phyloP scores from a whole-genome alignment of 345 rosid genomes.

The Pistacia integerrima region DNA sequence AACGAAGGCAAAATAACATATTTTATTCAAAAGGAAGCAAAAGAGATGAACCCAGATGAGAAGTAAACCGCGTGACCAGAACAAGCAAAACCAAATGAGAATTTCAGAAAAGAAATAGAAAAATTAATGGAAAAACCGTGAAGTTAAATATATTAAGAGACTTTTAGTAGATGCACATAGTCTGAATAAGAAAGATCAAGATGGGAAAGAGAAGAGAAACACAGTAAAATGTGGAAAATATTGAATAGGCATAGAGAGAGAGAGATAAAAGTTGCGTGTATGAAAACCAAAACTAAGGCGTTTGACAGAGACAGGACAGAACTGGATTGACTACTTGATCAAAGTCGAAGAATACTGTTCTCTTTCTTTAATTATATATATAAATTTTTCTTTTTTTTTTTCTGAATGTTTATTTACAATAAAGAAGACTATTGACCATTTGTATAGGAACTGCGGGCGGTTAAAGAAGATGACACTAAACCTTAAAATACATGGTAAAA shows the following conservation, averaged over 20 bases:
- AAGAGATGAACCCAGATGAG: neutral
- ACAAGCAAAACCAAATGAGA: neutral
- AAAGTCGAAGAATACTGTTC: neutral
- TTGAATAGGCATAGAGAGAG: neutral
- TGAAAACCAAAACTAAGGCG: conserved; percentile 14
- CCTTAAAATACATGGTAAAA: neutral
- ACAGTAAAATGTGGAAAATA: neutral
- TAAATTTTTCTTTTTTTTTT: no score
- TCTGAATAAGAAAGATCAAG: neutral
- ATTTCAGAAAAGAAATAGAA: neutral
- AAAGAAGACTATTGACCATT: neutral
- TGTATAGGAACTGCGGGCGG: neutral
- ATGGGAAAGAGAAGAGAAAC: neutral
- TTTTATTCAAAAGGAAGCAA: neutral
- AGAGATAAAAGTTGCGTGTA: conserved; percentile 4
- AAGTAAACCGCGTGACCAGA: neutral
- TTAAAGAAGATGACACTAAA: neutral
- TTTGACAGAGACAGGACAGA: conserved; percentile 25
- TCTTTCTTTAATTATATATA: neutral
- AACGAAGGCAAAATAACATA: neutral
- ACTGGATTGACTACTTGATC: conserved; percentile 9
- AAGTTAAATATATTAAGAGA: neutral
- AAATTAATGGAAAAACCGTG: conserved; percentile 1
- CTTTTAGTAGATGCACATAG: no score
- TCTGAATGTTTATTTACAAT: neutral